Evolutionary conservation across 140 eudicot species (phyloP).

Genomic region (Anethum foeniculum): DNA sequence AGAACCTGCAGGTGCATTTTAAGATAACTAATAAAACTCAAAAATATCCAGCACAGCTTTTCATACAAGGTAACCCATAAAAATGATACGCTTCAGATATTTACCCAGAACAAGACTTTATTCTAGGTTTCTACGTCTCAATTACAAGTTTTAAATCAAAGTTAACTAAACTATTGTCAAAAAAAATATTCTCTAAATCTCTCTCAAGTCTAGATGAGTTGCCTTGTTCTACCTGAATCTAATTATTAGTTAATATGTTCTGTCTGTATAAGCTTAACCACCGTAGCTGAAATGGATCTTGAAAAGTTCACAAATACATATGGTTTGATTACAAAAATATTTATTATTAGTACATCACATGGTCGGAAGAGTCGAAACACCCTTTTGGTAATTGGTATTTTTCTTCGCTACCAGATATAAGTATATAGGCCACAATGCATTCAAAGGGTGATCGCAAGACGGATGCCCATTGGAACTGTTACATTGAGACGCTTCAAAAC

Average conservation of each 20-base stretch:
- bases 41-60: neutral
- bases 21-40: neutral
- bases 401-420: neutral
- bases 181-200: neutral
- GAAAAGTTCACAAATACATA: neutral
- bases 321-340: neutral
- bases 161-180: neutral
- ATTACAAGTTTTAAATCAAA: neutral
- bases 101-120: neutral
- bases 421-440: neutral
- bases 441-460: neutral
- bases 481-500: neutral
- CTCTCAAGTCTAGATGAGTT: neutral
- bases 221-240: neutral
- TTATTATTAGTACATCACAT: neutral
- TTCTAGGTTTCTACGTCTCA: neutral
- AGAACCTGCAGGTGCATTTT: conserved; percentile 35
- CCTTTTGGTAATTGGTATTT: neutral
- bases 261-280: neutral
- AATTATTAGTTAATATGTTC: neutral
- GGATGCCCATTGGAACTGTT: neutral
- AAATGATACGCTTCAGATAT: neutral
- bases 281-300: neutral
- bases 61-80: neutral
- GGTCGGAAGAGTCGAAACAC: neutral